A percentile compares a stretch with the other conserved stretches of the same genome.
phyloP scores from a whole-genome alignment of 2,329 filamentous ascomycete species.

The Geosmithia morbida region DNA sequence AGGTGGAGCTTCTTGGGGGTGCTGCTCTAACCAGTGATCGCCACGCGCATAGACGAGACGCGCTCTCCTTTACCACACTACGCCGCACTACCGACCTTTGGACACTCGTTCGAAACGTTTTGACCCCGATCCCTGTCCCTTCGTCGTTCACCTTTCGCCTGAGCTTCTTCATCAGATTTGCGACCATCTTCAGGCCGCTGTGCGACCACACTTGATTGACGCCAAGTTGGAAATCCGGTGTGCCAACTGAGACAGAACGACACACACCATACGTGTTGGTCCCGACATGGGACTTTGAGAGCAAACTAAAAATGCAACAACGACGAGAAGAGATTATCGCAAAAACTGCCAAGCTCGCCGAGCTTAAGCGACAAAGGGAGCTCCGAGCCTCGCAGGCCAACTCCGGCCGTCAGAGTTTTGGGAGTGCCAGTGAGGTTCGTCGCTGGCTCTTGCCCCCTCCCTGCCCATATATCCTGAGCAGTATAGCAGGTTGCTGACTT shows the following conservation, averaged over 20 bases:
- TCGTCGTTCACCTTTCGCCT: no score
- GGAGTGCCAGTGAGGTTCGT: slow-evolving; percentile 57
- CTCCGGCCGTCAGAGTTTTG: slow-evolving; percentile 52
- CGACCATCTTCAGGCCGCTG: neutral
- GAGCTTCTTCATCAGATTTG: no score
- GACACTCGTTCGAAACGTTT: neutral
- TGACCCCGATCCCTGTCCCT: neutral
- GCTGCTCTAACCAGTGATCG: neutral
- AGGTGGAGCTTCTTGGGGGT: neutral
- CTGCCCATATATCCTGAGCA: slow-evolving; percentile 3
- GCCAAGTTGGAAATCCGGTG: neutral
- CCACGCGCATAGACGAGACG: neutral
- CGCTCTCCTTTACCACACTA: neutral
- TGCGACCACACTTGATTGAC: neutral
- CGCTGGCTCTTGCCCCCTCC: slow-evolving; percentile 4
- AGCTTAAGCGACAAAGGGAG: slow-evolving; percentile 87
- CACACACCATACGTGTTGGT: slow-evolving; percentile 5
- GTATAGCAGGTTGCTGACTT: neutral
- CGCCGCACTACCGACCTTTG: neutral
- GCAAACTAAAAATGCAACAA: slow-evolving; percentile 46
- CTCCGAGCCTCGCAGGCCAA: slow-evolving; percentile 64
- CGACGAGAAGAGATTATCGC: slow-evolving; percentile 91
- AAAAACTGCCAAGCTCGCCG: slow-evolving; percentile 92
- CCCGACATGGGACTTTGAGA: slow-evolving; percentile 32
- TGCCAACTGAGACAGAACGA: neutral